These are phyloP conservation scores for Croton laevigatus DNA, from an alignment of 441 rosid genomes.

Conservation along the genomic window DNA sequence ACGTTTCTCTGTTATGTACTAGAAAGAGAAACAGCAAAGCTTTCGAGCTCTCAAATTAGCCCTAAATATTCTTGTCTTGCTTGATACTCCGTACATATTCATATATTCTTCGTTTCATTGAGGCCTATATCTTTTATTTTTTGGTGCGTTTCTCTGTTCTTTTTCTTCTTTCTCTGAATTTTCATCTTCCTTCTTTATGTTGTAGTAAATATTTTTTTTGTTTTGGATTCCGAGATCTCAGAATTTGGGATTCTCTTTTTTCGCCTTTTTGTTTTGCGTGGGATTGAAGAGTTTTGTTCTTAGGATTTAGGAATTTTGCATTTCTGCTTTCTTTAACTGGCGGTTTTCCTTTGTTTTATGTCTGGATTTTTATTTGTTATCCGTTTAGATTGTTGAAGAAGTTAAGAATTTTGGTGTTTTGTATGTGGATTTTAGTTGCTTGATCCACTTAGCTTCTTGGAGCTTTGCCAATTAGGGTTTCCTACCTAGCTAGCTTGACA, in stretches of 20 bases:
- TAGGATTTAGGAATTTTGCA: conserved; percentile 17
- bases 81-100: conserved; percentile 14
- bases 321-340: conserved; percentile 12
- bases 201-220: neutral
- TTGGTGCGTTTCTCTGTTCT: conserved; percentile 21
- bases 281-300: conserved; percentile 22
- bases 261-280: conserved; percentile 17
- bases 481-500: conserved; percentile 9
- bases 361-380: conserved; percentile 8
- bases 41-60: neutral
- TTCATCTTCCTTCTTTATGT: conserved; percentile 12
- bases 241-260: conserved; percentile 18
- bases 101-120: conserved; percentile 12
- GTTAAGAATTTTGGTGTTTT: conserved; percentile 30
- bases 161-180: conserved; percentile 19
- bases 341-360: conserved; percentile 2
- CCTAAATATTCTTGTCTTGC: neutral
- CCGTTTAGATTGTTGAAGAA: conserved; percentile 27
- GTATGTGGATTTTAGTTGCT: conserved; percentile 19
- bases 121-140: neutral
- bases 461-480: conserved; percentile 8
- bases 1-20: neutral
- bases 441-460: conserved; percentile 19
- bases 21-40: neutral
- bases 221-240: conserved; percentile 12